Conservation (phyloP, 768 basidiomycete genomes). For the Amanita pseudoporphyria region DNA sequence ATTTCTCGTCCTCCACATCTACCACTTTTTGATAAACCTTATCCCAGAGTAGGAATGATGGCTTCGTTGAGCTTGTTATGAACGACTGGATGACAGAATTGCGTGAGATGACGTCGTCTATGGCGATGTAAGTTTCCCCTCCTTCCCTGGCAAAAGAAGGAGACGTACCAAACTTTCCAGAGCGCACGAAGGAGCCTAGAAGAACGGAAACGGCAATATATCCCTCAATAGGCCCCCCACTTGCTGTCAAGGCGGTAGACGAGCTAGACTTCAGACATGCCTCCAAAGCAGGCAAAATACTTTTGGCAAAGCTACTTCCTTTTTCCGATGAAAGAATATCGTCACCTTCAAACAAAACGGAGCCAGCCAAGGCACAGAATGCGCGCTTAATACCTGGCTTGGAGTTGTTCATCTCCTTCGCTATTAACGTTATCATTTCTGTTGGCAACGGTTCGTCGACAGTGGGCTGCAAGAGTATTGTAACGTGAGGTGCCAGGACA, state of each 20-base stretch:
- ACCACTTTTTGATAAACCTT: constrained; percentile 72
- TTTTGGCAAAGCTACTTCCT: constrained; percentile 41
- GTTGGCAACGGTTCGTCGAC: constrained; percentile 29
- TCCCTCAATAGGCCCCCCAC: constrained; percentile 71
- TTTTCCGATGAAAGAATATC: constrained; percentile 29
- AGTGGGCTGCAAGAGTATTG: constrained; percentile 31
- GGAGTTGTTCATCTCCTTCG: constrained; percentile 60
- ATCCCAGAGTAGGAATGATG: constrained; percentile 82
- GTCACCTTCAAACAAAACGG: constrained; percentile 40
- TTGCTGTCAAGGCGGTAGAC: constrained; percentile 46
- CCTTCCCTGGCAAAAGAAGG: background rate
- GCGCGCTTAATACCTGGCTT: constrained; percentile 56
- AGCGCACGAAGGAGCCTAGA: constrained; percentile 47
- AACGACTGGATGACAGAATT: constrained; percentile 41
- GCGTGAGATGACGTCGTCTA: constrained; percentile 37
- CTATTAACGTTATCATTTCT: constrained; percentile 38
- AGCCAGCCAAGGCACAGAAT: constrained; percentile 54
- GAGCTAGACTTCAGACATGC: constrained; percentile 55
- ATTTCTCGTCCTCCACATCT: constrained; percentile 53
- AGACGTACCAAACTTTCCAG: constrained; percentile 44
- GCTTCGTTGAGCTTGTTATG: constrained; percentile 46
- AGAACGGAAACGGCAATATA: constrained; percentile 68
- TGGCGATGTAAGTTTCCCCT: background rate
- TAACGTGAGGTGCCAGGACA: constrained; percentile 52
- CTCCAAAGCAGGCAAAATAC: constrained; percentile 56